These are phyloP conservation scores for Betula pendula DNA, from an alignment of 306 rosid genomes.

Conservation along the genomic window DNA sequence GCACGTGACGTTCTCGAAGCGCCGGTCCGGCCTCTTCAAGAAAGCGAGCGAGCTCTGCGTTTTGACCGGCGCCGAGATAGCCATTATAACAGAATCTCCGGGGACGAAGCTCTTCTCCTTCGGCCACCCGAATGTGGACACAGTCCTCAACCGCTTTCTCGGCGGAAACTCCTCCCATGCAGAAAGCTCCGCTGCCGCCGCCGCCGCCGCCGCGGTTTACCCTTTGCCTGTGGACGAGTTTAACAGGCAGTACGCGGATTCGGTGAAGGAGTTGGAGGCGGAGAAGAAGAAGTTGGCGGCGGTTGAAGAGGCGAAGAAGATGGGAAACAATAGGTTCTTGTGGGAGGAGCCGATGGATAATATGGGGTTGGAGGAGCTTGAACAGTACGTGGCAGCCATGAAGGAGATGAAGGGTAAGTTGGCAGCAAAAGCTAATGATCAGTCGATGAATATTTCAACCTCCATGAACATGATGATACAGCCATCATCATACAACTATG, in stretches of 20 bases:
- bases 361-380: constrained; percentile 33
- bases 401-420: constrained; percentile 39
- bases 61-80: constrained; percentile 39
- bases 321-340: constrained; percentile 23
- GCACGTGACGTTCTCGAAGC: constrained; percentile 58
- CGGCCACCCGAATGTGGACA: constrained; percentile 38
- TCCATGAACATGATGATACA: neutral
- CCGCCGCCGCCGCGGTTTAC: neutral
- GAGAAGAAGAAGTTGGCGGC: constrained; percentile 34
- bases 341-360: constrained; percentile 42
- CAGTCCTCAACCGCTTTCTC: constrained; percentile 33
- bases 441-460: neutral
- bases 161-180: neutral
- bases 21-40: constrained; percentile 51
- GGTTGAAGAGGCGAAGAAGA: constrained; percentile 3
- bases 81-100: constrained; percentile 50
- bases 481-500: neutral
- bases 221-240: constrained; percentile 6
- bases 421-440: constrained; percentile 7
- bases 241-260: constrained; percentile 33
- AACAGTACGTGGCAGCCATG: constrained; percentile 30
- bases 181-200: neutral
- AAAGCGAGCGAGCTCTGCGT: constrained; percentile 56
- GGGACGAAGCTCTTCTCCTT: constrained; percentile 43
- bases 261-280: constrained; percentile 25